These are phyloP conservation scores for Hymenoscyphus infarciens DNA, from an alignment of 2,329 filamentous ascomycete genomes.

Conservation along the genomic window DNA sequence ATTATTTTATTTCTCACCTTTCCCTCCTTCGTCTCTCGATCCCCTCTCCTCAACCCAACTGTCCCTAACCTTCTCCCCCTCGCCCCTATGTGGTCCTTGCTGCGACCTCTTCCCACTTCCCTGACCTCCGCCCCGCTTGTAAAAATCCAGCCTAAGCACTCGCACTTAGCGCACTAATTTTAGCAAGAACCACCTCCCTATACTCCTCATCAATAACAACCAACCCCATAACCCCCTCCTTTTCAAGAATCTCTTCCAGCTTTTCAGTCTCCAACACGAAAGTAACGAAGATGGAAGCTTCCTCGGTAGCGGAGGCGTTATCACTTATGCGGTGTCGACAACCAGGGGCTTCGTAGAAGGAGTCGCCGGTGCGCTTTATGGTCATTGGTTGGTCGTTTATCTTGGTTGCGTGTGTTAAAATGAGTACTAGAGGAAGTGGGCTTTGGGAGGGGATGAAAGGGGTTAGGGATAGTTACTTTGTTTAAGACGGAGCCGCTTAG, in stretches of 20 bases:
- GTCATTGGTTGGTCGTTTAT: not conserved
- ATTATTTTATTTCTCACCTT: too few relatives aligned
- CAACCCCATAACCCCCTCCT: constrained; percentile 29
- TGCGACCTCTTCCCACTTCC: not conserved
- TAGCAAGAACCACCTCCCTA: constrained; percentile 25
- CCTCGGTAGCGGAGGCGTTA: constrained; percentile 30
- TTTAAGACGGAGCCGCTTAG: constrained; percentile 41
- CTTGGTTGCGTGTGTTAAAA: not conserved
- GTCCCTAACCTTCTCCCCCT: too few relatives aligned
- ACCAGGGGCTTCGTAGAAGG: not conserved
- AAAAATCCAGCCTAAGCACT: not conserved
- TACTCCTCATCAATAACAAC: constrained; percentile 39
- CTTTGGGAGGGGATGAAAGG: too few relatives aligned
- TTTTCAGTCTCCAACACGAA: constrained; percentile 42
- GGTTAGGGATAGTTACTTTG: constrained; percentile 17
- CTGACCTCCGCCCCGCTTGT: too few relatives aligned
- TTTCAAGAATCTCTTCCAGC: constrained; percentile 31
- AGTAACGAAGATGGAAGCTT: constrained; percentile 38
- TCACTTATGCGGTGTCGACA: not conserved
- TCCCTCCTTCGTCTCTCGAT: too few relatives aligned
- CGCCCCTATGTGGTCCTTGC: too few relatives aligned
- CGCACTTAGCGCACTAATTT: not conserved
- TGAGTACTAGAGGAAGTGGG: too few relatives aligned
- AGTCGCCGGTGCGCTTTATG: not conserved
- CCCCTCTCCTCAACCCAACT: too few relatives aligned